Evolutionary conservation across 2,329 filamentous ascomycete genomes (phyloP).

Genomic region (Hypoxylon sp.): DNA sequence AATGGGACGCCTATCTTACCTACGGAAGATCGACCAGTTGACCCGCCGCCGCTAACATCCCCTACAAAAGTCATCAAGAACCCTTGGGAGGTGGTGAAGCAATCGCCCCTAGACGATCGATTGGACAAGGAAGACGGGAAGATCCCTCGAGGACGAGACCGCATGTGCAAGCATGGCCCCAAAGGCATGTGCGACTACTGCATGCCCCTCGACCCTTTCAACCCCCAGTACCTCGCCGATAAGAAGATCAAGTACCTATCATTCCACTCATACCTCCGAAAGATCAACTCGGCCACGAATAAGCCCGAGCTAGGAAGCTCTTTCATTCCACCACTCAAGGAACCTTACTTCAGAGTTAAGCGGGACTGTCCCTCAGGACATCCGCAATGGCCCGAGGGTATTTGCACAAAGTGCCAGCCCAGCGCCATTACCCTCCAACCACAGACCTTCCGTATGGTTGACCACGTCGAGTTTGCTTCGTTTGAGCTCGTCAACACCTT

Average conservation of each 20-base stretch:
- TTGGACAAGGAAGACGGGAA: slow-evolving; percentile 90
- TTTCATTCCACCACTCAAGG: slow-evolving; percentile 93
- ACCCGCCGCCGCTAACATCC: slow-evolving; percentile 69
- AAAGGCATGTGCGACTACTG: slow-evolving; percentile 99
- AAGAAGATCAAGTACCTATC: slow-evolving; percentile 99
- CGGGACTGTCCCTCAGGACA: slow-evolving; percentile 93
- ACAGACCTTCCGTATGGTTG: slow-evolving; percentile 95
- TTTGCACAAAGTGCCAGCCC: slow-evolving; percentile 98
- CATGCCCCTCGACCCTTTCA: slow-evolving; percentile 95
- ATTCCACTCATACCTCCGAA: slow-evolving; percentile 93
- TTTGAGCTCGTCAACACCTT: slow-evolving; percentile 89
- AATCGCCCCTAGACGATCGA: slow-evolving; percentile 87
- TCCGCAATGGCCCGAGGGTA: slow-evolving; percentile 93
- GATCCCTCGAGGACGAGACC: slow-evolving; percentile 53
- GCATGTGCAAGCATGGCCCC: slow-evolving; percentile 90
- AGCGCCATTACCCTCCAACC: slow-evolving; percentile 96
- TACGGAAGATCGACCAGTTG: slow-evolving; percentile 76
- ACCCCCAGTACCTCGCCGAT: slow-evolving; percentile 87
- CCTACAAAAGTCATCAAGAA: slow-evolving; percentile 79
- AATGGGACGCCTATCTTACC: slow-evolving; percentile 82
- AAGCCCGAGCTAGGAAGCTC: slow-evolving; percentile 94
- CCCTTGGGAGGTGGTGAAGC: slow-evolving; percentile 92
- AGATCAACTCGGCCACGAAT: slow-evolving; percentile 96
- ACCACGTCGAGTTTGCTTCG: slow-evolving; percentile 96
- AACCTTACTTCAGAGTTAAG: slow-evolving; percentile 92